Base-by-base conservation (phyloP, 176 grass and related monocot genomes). In the Paspalum notatum region DNA sequence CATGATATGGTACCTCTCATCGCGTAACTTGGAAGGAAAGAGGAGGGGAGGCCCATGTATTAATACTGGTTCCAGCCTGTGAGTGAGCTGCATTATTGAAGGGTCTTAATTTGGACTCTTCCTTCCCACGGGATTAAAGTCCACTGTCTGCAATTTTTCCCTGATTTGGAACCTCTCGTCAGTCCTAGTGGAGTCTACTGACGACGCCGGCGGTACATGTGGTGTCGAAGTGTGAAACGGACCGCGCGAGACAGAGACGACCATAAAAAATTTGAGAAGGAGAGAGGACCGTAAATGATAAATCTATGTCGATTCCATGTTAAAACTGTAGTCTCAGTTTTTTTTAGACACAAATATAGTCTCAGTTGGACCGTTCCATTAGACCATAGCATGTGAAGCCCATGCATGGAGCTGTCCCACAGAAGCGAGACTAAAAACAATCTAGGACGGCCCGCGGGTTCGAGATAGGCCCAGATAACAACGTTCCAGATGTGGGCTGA, bases 11-110 rank as follows among this genome's bases (percentile, higher is more conserved):
- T 32, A 32, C 32, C 32, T 32, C 9, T 5, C 17, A 32, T 80
- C 80, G 13, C 56, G 66, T 87, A 40, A n/a, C 48, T 25, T 63
- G 7, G 57, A 87, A 82, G 79, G 72, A 82, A 87, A 55, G 10
- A 37, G 20, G 22, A 24, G 16, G 37, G 16, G 32, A 38, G 32
- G 53, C 9, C 40, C 24, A 37, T 15, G 13, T 39, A 27, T 22
- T 26, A 16, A 14, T 14, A 43, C 44, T 40, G 7, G 50, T 42
- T 77, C 74, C 57, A 83, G 47, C 2, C 65, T 71, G 72, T 82
- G 72, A 45, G 40, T 7, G 44, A 47, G 55, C 65, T 77, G 18
- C 22, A 64, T 80, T 45, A 71, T 53, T 70, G 25, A 81, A 68
- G 45, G 9, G 9, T 11, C 37, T n/a, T n/a, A n/a, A n/a, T 50